Conservation (phyloP, 768 basidiomycete genomes). For the Pleurotus citrinopileatus region DNA sequence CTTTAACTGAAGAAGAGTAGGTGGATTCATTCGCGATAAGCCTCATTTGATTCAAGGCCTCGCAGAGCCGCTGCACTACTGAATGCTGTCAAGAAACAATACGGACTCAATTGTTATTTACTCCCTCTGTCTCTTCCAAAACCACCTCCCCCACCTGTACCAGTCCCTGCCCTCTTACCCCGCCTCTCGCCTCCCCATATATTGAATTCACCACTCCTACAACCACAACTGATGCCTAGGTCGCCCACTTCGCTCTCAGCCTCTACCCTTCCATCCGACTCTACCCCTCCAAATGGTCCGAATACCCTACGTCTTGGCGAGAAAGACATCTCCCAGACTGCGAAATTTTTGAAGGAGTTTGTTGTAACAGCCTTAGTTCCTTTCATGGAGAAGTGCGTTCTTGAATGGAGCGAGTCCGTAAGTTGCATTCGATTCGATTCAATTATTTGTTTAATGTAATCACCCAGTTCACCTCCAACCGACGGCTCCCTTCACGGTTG, state of each 20-base stretch:
- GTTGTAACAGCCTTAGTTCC: slow-evolving; percentile 86
- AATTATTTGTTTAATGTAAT: background rate
- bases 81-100: slow-evolving; percentile 88
- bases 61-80: slow-evolving; percentile 71
- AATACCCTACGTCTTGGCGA: slow-evolving; percentile 59
- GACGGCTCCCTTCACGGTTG: slow-evolving; percentile 78
- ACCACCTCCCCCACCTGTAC: slow-evolving; percentile 62
- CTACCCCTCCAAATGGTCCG: no score
- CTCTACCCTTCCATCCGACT: slow-evolving; percentile 17
- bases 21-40: slow-evolving; percentile 22
- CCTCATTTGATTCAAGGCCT: slow-evolving; percentile 6
- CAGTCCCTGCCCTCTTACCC: slow-evolving; percentile 63
- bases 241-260: slow-evolving; percentile 22
- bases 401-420: slow-evolving; percentile 92
- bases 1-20: slow-evolving; percentile 77
- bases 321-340: slow-evolving; percentile 70
- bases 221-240: slow-evolving; percentile 17
- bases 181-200: slow-evolving; percentile 56
- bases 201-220: slow-evolving; percentile 26
- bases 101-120: slow-evolving; percentile 73
- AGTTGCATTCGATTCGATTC: slow-evolving; percentile 13
- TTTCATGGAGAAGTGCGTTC: slow-evolving; percentile 94
- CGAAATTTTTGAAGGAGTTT: slow-evolving; percentile 83
- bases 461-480: slow-evolving; percentile 68
- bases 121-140: slow-evolving; percentile 61